Evolutionary conservation across 306 rosid species (phyloP), one percentile per base, ranked within the genome.

Genomic region (Rosa lucieae): DNA sequence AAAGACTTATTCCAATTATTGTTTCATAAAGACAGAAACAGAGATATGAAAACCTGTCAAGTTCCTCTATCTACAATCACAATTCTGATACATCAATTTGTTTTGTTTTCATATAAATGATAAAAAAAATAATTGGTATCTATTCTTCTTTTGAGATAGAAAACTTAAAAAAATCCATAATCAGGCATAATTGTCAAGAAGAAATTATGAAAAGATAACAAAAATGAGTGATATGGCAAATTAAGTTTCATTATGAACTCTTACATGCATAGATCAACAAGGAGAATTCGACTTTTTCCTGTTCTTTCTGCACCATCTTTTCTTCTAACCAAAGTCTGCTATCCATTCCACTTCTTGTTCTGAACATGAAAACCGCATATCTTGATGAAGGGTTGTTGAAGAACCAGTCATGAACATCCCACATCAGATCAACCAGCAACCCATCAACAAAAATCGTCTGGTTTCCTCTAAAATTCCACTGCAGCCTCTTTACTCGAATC

Each of bases 341-440:
- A 71, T 92, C 98, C 90, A 90, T 83, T 0, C 97, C 93, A 74
- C 89, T 89, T 75, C 97, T 92, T 2, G 89, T 92, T 42, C 97
- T 88, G 87, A 94, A 92, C 98, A 94, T 90, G 80, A 94, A 94
- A 73, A 94, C 97, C 0, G 89, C 97, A 79, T 58, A 77, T 0
- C 96, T 90, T 80, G 89, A 86, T 70, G 81, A 63, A 10, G 89
- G 80, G 37, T 81, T 89, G 74, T 80, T 87, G 70, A 90, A 94
- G 58, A 94, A 92, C 98, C 98, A 94, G 35, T 88, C 93, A 75
- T 94, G 97, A 78, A 94, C 97, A 84, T 94, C 97, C 98, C 98
- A 94, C 48, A 94, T 80, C 86, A 94, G 85, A 91, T 94, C 98
- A 61, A 94, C 97, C 26, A 89, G 79, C 84, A 94, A 92, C 43